A percentile compares a stretch with the other conserved stretches of the same genome.
These are phyloP conservation scores for Vaccinium myrtillus DNA, from an alignment of 148 eudicot genomes.

Conservation along the genomic window DNA sequence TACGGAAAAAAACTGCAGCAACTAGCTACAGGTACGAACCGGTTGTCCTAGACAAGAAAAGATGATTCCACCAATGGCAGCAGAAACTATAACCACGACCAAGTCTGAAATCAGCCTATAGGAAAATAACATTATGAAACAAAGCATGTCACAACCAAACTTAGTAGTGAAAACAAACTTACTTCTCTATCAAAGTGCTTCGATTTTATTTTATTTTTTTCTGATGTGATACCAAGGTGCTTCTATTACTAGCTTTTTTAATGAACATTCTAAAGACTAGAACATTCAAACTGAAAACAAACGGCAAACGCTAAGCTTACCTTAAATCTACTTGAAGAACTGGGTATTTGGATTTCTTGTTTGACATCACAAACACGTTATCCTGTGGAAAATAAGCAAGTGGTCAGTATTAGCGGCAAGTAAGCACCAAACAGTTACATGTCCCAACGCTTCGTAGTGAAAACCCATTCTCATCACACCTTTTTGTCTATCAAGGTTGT, in stretches of 20 bases:
- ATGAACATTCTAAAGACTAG: not conserved
- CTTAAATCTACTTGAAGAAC: slow-evolving; percentile 98
- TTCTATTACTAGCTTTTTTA: not conserved
- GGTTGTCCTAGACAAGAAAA: slow-evolving; percentile 98
- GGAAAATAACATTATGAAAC: slow-evolving; percentile 18
- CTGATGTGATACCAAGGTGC: too few species aligned
- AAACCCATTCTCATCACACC: slow-evolving; percentile 35
- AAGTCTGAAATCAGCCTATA: slow-evolving; percentile 91
- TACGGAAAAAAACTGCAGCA: slow-evolving; percentile 2
- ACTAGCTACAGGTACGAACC: slow-evolving; percentile 40
- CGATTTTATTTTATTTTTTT: not conserved
- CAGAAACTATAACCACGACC: slow-evolving; percentile 94
- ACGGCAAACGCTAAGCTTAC: slow-evolving; percentile 28
- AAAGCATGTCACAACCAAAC: slow-evolving; percentile 11
- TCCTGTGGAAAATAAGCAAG: slow-evolving; percentile 47
- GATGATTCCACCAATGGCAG: slow-evolving; percentile 91
- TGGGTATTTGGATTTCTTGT: slow-evolving; percentile 93
- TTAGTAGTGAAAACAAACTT: not conserved
- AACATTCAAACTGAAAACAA: not conserved
- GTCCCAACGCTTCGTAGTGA: not conserved
- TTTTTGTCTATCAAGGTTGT: slow-evolving; percentile 80
- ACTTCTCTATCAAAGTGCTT: not conserved
- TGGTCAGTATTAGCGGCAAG: not conserved
- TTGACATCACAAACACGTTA: slow-evolving; percentile 97
- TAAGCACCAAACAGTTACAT: not conserved